Evolutionary conservation across 208 protist species (phyloP).

Genomic region (Trypanosoma cruzi): DNA sequence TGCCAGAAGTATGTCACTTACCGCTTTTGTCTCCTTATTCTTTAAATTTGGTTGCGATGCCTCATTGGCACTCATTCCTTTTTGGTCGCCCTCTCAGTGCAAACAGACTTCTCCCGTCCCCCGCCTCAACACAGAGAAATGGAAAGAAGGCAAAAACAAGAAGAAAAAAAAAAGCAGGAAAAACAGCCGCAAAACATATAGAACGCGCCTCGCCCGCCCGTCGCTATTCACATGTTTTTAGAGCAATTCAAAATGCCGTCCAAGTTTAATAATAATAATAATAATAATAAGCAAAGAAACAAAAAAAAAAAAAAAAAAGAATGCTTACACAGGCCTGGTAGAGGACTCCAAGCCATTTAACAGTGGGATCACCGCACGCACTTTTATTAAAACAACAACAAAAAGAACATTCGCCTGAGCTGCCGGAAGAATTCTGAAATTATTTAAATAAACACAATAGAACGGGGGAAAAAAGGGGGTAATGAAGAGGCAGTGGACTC

Average conservation of each 20-base stretch:
- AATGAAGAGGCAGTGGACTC: no score
- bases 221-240: background rate
- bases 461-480: no score
- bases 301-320: slow-evolving; percentile 8
- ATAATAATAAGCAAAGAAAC: slow-evolving; percentile 5
- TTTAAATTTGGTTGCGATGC: background rate
- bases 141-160: background rate
- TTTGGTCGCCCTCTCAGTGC: background rate
- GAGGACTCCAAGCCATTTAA: background rate
- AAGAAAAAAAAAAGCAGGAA: background rate
- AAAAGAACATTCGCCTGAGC: no score
- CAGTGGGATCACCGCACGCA: background rate
- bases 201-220: background rate
- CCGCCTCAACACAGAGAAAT: background rate
- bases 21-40: slow-evolving; percentile 10
- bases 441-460: no score
- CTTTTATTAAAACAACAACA: background rate
- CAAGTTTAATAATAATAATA: background rate
- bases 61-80: background rate
- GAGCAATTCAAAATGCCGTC: background rate
- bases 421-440: no score
- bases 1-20: background rate
- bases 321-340: slow-evolving; percentile 1
- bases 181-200: background rate
- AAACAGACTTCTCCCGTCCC: background rate